phyloP scores from a whole-genome alignment of 2,329 filamentous ascomycete species.

The Neonectria punicea region DNA sequence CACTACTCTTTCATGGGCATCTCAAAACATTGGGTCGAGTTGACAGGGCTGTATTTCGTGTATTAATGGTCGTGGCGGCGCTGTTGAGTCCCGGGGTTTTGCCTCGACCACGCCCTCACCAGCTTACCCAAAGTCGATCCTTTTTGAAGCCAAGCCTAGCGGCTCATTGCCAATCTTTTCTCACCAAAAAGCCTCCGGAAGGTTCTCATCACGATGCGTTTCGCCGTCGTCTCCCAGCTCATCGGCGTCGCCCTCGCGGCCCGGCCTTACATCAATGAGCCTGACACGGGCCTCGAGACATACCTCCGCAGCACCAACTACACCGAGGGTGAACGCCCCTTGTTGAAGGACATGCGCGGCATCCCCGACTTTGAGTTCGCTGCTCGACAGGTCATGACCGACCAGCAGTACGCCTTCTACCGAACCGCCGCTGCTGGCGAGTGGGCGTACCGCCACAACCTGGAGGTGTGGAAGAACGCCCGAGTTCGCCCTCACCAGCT shows the following conservation, averaged over 20 bases:
- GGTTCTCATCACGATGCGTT: constrained; percentile 30
- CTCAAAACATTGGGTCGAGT: background rate
- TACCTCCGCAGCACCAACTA: constrained; percentile 45
- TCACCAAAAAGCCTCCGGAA: constrained; percentile 17
- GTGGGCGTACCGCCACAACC: constrained; percentile 62
- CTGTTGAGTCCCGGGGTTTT: background rate
- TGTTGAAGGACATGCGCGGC: constrained; percentile 54
- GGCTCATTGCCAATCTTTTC: constrained; percentile 1
- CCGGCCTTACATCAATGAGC: constrained; percentile 48
- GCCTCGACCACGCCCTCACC: background rate
- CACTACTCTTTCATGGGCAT: constrained; percentile 21
- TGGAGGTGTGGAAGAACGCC: constrained; percentile 59
- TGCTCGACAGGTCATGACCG: constrained; percentile 55
- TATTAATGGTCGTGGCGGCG: constrained; percentile 15
- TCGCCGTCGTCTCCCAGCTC: constrained; percentile 33
- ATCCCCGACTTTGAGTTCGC: constrained; percentile 63
- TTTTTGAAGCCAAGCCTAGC: background rate
- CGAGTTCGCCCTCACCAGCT: constrained; percentile 53
- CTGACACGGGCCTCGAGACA: constrained; percentile 48
- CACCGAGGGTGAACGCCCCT: constrained; percentile 49
- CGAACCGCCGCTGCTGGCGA: constrained; percentile 60
- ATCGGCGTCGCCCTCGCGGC: constrained; percentile 43
- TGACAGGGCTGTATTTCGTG: background rate
- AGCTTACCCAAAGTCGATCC: background rate
- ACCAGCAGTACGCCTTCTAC: constrained; percentile 59